Percentiles rank a stretch among this genome's conserved stretches.
Evolutionary conservation across 208 protist genomes (phyloP).

Genomic region (Zelonia costaricensis): DNA sequence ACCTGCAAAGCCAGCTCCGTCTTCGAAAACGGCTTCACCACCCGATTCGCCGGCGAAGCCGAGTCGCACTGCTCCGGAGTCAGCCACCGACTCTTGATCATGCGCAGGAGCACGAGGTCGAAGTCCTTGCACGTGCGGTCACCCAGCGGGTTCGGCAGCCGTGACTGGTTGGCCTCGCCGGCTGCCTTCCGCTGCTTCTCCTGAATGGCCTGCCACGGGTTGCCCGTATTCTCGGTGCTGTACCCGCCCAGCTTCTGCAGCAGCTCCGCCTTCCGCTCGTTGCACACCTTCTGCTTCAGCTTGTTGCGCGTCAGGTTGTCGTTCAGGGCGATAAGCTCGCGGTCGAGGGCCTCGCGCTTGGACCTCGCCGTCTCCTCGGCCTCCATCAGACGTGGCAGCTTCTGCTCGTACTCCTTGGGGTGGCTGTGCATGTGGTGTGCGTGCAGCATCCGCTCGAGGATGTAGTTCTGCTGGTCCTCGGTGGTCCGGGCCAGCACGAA

Average conservation of each 20-base stretch:
- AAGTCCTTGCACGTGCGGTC: slow-evolving; percentile 78
- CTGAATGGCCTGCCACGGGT: slow-evolving; percentile 45
- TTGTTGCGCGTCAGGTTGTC: slow-evolving; percentile 63
- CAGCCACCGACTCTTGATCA: slow-evolving; percentile 86
- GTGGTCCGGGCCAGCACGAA: slow-evolving; percentile 31
- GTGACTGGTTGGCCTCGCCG: slow-evolving; percentile 25
- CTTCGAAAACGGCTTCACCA: slow-evolving; percentile 69
- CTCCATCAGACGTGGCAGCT: slow-evolving; percentile 32
- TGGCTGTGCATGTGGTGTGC: slow-evolving; percentile 47
- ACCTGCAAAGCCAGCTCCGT: slow-evolving; percentile 46
- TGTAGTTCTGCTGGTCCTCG: slow-evolving; percentile 45
- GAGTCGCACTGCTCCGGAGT: slow-evolving; percentile 45
- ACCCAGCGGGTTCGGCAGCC: slow-evolving; percentile 62
- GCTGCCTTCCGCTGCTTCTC: slow-evolving; percentile 33
- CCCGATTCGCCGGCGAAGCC: slow-evolving; percentile 45
- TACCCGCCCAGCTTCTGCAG: slow-evolving; percentile 38
- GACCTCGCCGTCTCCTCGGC: slow-evolving; percentile 38
- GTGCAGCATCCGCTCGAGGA: slow-evolving; percentile 48
- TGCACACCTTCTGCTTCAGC: slow-evolving; percentile 48
- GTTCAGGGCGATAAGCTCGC: slow-evolving; percentile 67
- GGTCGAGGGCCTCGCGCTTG: slow-evolving; percentile 58
- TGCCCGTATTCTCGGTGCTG: slow-evolving; percentile 30
- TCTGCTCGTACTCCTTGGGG: slow-evolving; percentile 64
- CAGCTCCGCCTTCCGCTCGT: slow-evolving; percentile 65
- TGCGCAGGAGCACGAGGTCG: slow-evolving; percentile 67